Base-by-base conservation (phyloP, 345 rosid genomes). In the Bruguiera gymnorhiza region DNA sequence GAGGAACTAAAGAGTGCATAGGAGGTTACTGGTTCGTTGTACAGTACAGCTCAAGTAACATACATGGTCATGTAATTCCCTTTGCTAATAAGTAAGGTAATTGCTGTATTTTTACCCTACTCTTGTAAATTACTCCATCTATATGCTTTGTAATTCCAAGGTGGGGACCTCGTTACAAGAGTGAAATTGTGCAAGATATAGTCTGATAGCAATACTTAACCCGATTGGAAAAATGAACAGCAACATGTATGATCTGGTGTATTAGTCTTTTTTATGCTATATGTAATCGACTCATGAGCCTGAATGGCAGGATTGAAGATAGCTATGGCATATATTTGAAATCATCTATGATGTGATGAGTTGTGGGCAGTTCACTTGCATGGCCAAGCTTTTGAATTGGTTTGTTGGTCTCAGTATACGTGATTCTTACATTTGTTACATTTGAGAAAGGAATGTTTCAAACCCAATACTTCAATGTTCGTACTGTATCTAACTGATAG, bases 121-220 rank as follows among this genome's bases (percentile, higher is more conserved):
- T 70, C 54, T 57, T 81, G 84, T 81, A 85, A 65, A 80, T 75
- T 62, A 23, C 39, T 74, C 52, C 72, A 51, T 31, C 6, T 39
- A 34, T 6, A 6, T 1, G 57, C 16, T 48, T 74, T 69, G 65
- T 52, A 59, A n/a, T 58, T 60, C 58, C 54, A 16, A 61, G 56
- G 54, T 54, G 43, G 48, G 29, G 7, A 56, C 65, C 23, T 31
- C 21, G 32, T 60, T 60, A 30, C 36, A 60, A 24, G 20, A 23
- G 55, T 32, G 11, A 46, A 62, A 58, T 20, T 3, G 6, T 69
- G 70, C 65, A 70, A 71, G 52, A 70, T 58, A 46, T 71, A 60
- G 65, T 68, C 61, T 37, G 72, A 64, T 67, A 66, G 34, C 65
- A 55, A 59, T 60, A 54, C 18, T 9, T 26, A 36, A 46, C 31